Evolutionary conservation across 352 stramenopile genomes (phyloP), one percentile per base, ranked within the genome.

Genomic region (Phytopythium aichiense): DNA sequence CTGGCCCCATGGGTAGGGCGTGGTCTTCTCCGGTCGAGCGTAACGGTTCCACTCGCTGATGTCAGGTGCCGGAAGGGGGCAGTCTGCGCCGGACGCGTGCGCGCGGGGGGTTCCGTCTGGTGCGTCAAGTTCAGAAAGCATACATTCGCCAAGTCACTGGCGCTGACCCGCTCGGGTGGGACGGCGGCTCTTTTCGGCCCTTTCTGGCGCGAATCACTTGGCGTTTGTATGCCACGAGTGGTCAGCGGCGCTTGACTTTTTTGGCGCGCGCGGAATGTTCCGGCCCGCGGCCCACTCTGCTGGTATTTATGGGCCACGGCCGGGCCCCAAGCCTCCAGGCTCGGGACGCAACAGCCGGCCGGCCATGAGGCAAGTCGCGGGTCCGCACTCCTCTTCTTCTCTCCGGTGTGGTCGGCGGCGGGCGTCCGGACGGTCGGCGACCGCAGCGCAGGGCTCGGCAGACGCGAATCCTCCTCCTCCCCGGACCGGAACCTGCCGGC

Each of bases 181-280:
- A 40, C 35, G 9, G 35, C 35, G 35, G 33, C 33, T 2, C 33
- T 2, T 38, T 8, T 12, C 11, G 7, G 9, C 35, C 35, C 8
- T 40, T 57, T 57, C 35, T 40, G 46, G 23, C 22, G 25, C 28
- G 30, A 53, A 53, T 16, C 5, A 13, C 42, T 48, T 48, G 42
- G 9, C 4, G 20, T 25, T 48, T 48, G 46, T 53, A 33, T 30
- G 23, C 35, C 35, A 8, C 31, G 51, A 45, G 51, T 42, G 51
- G 51, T 45, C 51, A 57, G 51, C 31, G 20, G 20, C 20, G 18
- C 51, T 57, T 57, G 51, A 42, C 31, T 57, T 57, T 54, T 53
- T 54, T 37, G 13, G 48, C 25, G 20, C 50, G 51, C 4, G 31
- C 31, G 31, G 51, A 57, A 45, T 20, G 51, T 57, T 57, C 51